Base-by-base conservation (phyloP, 352 stramenopile genomes). In the Pythium periplocum region DNA sequence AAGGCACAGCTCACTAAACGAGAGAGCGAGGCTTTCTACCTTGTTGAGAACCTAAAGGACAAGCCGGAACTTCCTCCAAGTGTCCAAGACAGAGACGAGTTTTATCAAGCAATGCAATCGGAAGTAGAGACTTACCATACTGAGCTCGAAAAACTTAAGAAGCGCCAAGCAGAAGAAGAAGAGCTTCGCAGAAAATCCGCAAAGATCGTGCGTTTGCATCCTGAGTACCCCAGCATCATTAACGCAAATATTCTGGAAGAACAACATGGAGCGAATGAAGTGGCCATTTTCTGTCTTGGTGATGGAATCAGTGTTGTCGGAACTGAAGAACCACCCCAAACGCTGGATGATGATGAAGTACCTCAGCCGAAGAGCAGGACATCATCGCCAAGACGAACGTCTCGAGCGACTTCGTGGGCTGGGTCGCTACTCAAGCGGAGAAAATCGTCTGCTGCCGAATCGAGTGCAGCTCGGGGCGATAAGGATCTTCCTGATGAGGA, bases 1-100 rank as follows among this genome's bases (percentile, higher is more conserved):
- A 62, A 62, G 26, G 45, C 48, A 0, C 69, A 90, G 34, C 62
- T 93, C 5, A 50, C 59, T 30, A 52, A 39, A 17, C 64, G 64
- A 6, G 68, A 76, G 12, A 55, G 52, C 9, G 59, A 67, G 36
- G 59, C 59, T 3, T 67, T 67, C 42, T 67, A 57, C 36, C 42
- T 67, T 26, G 59, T 58, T 8, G 59, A 67, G 32, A 67, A 67
- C 31, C 36, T 67, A 2, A 58, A 59, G 10, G 59, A 67, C 2
- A 53, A 57, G 10, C 45, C 54, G 32, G 32, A 54, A 11, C 50
- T 67, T 2, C 59, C 59, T 2, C 9, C 53, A 4, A 52, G 40
- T 5, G 41, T 53, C 2, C 59, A 62, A 40, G 59, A 67, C 33
- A 43, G 59, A 11, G 59, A 67, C 12, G 50, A 54, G 3, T 67